These are phyloP conservation scores for Chaetomium olivaceum DNA, from an alignment of 2,329 filamentous ascomycete genomes.

Conservation along the genomic window DNA sequence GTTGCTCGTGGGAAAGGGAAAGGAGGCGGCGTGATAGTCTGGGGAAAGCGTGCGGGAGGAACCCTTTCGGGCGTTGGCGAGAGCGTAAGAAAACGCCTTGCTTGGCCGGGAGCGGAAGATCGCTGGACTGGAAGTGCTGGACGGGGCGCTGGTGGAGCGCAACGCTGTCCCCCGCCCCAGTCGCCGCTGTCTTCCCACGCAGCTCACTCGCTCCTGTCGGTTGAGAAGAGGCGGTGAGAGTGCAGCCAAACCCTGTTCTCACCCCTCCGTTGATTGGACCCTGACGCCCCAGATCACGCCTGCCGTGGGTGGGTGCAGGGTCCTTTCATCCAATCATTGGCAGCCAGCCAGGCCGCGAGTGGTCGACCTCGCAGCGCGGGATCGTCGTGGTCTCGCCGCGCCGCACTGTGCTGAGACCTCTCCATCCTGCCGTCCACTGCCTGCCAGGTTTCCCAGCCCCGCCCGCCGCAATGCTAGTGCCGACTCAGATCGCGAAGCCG, in stretches of 20 bases:
- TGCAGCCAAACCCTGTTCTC: slow-evolving; percentile 31
- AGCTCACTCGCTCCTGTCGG: slow-evolving; percentile 29
- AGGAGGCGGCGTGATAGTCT: slow-evolving; percentile 17
- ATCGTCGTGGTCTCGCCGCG: slow-evolving; percentile 24
- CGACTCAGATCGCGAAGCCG: neutral
- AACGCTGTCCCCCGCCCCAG: slow-evolving; percentile 16
- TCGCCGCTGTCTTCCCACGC: slow-evolving; percentile 22
- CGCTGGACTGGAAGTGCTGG: slow-evolving; percentile 8
- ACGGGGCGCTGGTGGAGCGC: slow-evolving; percentile 15
- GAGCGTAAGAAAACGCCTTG: slow-evolving; percentile 19
- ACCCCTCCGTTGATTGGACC: slow-evolving; percentile 30
- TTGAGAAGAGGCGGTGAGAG: slow-evolving; percentile 37
- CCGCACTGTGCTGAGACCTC: slow-evolving; percentile 33
- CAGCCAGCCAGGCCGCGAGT: slow-evolving; percentile 15
- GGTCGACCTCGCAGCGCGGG: slow-evolving; percentile 18
- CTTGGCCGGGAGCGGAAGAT: slow-evolving; percentile 17
- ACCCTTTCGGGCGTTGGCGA: slow-evolving; percentile 18
- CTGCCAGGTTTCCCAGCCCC: slow-evolving; percentile 25
- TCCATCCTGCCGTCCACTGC: neutral
- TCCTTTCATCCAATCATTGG: slow-evolving; percentile 28
- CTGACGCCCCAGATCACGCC: slow-evolving; percentile 21
- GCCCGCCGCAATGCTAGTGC: slow-evolving; percentile 7
- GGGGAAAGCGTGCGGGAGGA: slow-evolving; percentile 22
- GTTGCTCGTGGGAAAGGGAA: slow-evolving; percentile 15
- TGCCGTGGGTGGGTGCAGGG: slow-evolving; percentile 29